Conservation (phyloP, 495 filamentous ascomycete species). For the Lasiosphaeria ovina region DNA sequence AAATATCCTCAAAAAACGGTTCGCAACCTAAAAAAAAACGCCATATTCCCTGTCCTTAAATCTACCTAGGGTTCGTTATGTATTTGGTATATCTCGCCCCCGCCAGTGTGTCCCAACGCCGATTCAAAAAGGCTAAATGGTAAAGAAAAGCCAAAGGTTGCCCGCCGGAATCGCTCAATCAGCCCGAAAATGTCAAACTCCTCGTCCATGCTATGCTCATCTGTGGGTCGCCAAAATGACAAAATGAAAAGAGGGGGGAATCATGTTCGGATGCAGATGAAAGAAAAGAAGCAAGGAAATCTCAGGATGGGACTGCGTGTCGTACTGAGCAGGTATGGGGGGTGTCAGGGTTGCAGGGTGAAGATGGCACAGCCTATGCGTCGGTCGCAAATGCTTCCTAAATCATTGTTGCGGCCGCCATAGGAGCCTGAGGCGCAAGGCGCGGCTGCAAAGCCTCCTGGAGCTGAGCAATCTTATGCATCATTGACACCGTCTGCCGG, state of each 20-base stretch:
- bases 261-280: background rate
- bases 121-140: background rate
- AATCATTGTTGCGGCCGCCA: constrained; percentile 20
- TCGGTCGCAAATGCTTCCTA: constrained; percentile 14
- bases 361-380: background rate
- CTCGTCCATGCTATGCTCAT: constrained; percentile 8
- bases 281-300: background rate
- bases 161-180: background rate
- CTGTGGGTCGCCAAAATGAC: background rate
- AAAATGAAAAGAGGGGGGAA: constrained; percentile 2
- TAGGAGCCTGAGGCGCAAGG: constrained; percentile 7
- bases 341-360: too few species aligned
- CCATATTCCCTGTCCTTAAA: background rate
- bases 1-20: background rate
- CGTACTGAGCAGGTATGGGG: too few species aligned
- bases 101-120: background rate
- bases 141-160: background rate
- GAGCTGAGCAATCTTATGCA: constrained; percentile 27
- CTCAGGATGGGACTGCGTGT: background rate
- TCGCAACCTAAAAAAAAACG: background rate
- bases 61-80: background rate
- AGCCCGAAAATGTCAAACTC: constrained; percentile 7
- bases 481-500: constrained; percentile 28
- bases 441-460: background rate
- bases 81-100: constrained; percentile 6